phyloP scores from a whole-genome alignment of 441 rosid species.

The Corymbia citriodora region DNA sequence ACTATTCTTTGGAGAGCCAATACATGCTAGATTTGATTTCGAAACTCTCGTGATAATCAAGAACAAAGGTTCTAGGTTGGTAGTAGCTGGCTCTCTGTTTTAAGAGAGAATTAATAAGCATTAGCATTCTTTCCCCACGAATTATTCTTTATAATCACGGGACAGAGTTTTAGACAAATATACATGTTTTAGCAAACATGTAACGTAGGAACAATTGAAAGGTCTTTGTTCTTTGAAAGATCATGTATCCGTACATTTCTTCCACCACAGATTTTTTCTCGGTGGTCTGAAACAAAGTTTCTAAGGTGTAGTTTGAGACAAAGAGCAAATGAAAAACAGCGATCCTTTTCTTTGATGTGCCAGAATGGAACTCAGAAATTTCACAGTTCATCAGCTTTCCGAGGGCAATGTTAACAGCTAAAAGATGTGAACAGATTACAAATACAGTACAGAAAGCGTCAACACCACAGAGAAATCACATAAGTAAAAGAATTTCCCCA shows the following conservation, averaged over 20 bases:
- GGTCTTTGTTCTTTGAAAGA: not conserved
- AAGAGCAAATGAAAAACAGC: not conserved
- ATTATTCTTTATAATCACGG: not conserved
- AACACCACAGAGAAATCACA: not conserved
- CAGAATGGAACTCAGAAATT: not conserved
- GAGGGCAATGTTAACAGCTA: not conserved
- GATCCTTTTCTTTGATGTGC: not conserved
- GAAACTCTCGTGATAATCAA: conserved; percentile 3
- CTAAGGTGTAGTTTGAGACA: not conserved
- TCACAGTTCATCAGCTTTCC: not conserved
- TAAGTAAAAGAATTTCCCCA: not conserved
- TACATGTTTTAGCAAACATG: not conserved
- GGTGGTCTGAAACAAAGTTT: not conserved
- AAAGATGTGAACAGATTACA: not conserved
- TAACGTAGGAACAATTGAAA: not conserved
- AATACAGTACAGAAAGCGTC: not conserved
- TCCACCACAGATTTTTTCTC: not conserved
- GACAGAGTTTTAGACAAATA: not conserved
- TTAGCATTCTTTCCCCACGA: not conserved
- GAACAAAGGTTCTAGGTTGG: not conserved
- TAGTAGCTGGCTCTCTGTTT: not conserved
- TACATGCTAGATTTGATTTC: conserved; percentile 47
- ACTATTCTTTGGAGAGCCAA: conserved; percentile 55
- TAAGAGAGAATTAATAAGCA: not conserved
- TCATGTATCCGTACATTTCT: not conserved